Percentiles rank a stretch among this genome's conserved stretches.
Evolutionary conservation across 768 basidiomycete species (phyloP).

Genomic region (Mycena galopus): DNA sequence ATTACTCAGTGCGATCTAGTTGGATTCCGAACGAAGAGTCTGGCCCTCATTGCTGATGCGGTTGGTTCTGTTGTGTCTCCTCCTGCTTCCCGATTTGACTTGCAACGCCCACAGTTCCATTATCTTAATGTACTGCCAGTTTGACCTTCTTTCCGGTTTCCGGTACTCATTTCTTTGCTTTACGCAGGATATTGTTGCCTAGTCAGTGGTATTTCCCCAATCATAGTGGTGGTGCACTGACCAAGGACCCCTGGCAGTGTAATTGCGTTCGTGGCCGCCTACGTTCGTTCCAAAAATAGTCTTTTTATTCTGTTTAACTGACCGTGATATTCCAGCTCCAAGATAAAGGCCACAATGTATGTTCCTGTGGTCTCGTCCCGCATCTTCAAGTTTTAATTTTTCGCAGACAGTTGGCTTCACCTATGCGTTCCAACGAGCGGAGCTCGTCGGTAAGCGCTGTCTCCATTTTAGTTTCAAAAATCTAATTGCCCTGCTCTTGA

Average conservation of each 20-base stretch:
- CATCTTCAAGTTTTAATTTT: neutral
- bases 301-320: neutral
- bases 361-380: slow-evolving; percentile 28
- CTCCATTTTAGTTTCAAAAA: slow-evolving; percentile 26
- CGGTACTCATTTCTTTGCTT: slow-evolving; percentile 16
- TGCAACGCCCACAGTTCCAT: slow-evolving; percentile 57
- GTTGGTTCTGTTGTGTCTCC: slow-evolving; percentile 47
- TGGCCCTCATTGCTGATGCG: slow-evolving; percentile 70
- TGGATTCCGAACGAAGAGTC: slow-evolving; percentile 67
- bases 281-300: slow-evolving; percentile 48
- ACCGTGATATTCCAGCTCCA: slow-evolving; percentile 49
- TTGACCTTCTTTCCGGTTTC: slow-evolving; percentile 15
- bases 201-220: slow-evolving; percentile 45
- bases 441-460: slow-evolving; percentile 59
- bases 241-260: slow-evolving; percentile 43
- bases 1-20: slow-evolving; percentile 44
- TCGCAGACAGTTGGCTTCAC: slow-evolving; percentile 63
- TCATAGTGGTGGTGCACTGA: neutral
- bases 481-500: slow-evolving; percentile 35
- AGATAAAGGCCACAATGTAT: slow-evolving; percentile 58
- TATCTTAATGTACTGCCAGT: slow-evolving; percentile 60
- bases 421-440: slow-evolving; percentile 68
- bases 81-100: slow-evolving; percentile 12
- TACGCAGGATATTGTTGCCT: slow-evolving; percentile 60
- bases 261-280: slow-evolving; percentile 61